Evolutionary conservation across 2,329 filamentous ascomycete genomes (phyloP).

Genomic region (Akanthomyces lecanii): DNA sequence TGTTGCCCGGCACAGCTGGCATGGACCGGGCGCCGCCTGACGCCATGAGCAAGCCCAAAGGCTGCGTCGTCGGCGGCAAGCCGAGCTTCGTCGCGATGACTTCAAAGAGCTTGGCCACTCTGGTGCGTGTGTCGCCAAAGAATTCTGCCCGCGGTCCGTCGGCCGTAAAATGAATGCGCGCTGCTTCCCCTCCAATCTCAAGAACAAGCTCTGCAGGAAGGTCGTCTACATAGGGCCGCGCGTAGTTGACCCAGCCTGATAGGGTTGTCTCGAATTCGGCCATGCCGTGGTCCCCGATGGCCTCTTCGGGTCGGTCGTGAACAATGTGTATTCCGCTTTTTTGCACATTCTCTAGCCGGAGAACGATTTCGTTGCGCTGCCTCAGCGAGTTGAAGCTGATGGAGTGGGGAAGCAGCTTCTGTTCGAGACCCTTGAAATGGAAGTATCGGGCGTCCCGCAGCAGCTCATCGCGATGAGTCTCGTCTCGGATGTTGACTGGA

Average conservation of each 20-base stretch:
- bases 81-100: constrained; percentile 79
- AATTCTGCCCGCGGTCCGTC: constrained; percentile 60
- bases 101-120: constrained; percentile 70
- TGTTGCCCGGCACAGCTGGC: constrained; percentile 63
- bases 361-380: constrained; percentile 66
- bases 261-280: constrained; percentile 26
- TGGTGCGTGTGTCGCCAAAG: constrained; percentile 63
- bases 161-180: constrained; percentile 47
- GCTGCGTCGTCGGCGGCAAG: constrained; percentile 54
- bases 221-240: constrained; percentile 81
- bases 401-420: constrained; percentile 73
- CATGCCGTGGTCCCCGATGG: not conserved
- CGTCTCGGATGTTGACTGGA: constrained; percentile 69
- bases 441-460: constrained; percentile 88
- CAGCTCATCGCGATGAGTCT: constrained; percentile 71
- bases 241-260: constrained; percentile 65
- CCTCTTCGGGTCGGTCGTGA: constrained; percentile 36
- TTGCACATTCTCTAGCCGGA: constrained; percentile 81
- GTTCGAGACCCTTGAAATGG: constrained; percentile 86
- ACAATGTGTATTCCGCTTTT: constrained; percentile 74
- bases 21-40: constrained; percentile 58
- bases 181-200: constrained; percentile 69
- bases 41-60: constrained; percentile 63
- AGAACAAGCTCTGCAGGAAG: constrained; percentile 69
- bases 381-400: constrained; percentile 71